Base-by-base conservation (phyloP, 306 rosid species). In the Vigna angularis region DNA sequence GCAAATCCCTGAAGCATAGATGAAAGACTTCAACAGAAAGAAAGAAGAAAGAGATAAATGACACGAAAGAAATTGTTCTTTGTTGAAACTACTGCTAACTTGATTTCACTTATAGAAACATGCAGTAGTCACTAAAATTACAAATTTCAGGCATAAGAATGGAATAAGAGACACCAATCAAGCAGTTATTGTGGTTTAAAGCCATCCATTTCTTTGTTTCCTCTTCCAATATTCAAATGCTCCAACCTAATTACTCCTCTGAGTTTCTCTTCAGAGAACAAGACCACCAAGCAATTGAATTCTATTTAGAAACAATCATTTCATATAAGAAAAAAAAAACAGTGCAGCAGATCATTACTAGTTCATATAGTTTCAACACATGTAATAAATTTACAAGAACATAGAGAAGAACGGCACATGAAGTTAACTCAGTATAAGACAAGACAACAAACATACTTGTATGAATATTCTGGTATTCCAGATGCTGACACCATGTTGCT, bases 401-500 rank as follows among this genome's bases (percentile, higher is more conserved):
- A 58, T 26, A 52, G 51, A 22, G 16, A 62, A 40, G 53, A 75
- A 69, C 7, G 10, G 15, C 11, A 52, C 17, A 72, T 17, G 2
- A 72, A 72, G 32, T 53, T 4, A 82, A 52, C 40, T 72, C 34
- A 50, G 44, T 45, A 36, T 49, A 76, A 30, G 56, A 79, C 67
- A 82, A 81, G 64, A 79, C 67, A 82, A 81, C 64, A 82, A 79
- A 44, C 85, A 83, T 90, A 96, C 99, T 90, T 96, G 88, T 93
- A 96, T 48, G 97, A 82, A 82, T 96, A 96, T 87, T 93, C 97
- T 0, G 89, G 98, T 75, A 93, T 91, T 82, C 99, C 99, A 71
- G 99, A 96, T 57, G 91, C 92, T 4, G 98, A 87, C 70, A 96
- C 88, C 78, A 93, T 82, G 75, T 42, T 66, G 44, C 59, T 91